Evolutionary conservation across 73 alveolate species (phyloP).

Genomic region (Tetrahymena thermophila): DNA sequence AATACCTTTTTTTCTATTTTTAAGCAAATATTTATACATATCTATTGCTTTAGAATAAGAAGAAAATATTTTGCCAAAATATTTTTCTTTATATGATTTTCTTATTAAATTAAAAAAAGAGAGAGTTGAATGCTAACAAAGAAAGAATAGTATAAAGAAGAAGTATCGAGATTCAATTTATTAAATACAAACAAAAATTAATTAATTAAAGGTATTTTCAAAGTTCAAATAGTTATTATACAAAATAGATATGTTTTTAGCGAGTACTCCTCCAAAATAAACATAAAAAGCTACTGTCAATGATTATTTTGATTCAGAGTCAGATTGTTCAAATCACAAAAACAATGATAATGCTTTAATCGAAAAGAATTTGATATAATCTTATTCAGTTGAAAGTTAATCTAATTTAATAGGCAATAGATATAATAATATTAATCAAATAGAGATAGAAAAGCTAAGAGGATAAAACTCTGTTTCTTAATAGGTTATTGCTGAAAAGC

Average conservation of each 20-base stretch:
- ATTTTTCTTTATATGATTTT: no score
- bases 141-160: background rate
- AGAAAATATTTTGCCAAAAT: no score
- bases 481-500: background rate
- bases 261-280: background rate
- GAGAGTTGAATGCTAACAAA: background rate
- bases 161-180: background rate
- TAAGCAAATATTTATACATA: no score
- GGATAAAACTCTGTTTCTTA: background rate
- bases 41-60: no score
- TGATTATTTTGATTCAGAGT: background rate
- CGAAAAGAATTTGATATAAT: background rate
- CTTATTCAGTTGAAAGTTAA: background rate
- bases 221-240: background rate
- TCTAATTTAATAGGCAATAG: background rate
- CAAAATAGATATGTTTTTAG: background rate
- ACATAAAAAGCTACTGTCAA: background rate
- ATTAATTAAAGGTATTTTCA: background rate
- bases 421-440: background rate
- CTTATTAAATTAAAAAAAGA: no score
- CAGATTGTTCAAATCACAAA: background rate
- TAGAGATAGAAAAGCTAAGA: background rate
- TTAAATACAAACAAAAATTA: background rate
- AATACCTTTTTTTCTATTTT: no score
- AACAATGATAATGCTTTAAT: background rate